Percentiles rank a stretch among this genome's conserved stretches.
These are phyloP conservation scores for Glonium stellatum DNA, from an alignment of 495 filamentous ascomycete species.

Conservation along the genomic window DNA sequence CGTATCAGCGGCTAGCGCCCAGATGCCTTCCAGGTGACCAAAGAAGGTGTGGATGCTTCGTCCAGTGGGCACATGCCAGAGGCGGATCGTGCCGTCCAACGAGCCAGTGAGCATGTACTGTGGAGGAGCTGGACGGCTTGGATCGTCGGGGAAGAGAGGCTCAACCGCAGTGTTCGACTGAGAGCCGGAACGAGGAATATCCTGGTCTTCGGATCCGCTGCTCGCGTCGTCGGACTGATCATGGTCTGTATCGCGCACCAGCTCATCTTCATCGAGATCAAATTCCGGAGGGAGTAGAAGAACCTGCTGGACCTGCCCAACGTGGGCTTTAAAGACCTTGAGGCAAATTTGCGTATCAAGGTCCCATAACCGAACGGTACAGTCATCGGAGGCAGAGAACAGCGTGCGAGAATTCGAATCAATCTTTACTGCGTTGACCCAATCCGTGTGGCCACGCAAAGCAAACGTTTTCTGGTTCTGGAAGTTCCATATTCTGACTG, in stretches of 20 bases:
- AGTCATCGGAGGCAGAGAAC: conserved; percentile 89
- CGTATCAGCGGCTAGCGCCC: conserved; percentile 87
- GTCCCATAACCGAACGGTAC: conserved; percentile 88
- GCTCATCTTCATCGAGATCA: conserved; percentile 67
- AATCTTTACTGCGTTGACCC: conserved; percentile 88
- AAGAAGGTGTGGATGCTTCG: conserved; percentile 86
- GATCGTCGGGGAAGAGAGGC: conserved; percentile 43
- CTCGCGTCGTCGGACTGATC: conserved; percentile 21
- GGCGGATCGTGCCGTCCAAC: conserved; percentile 81
- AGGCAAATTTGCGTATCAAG: conserved; percentile 74
- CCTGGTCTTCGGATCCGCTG: conserved; percentile 5
- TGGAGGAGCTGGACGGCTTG: conserved; percentile 62
- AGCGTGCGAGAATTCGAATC: conserved; percentile 75
- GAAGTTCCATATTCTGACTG: conserved; percentile 92
- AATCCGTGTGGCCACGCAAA: conserved; percentile 79
- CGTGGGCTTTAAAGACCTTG: conserved; percentile 80
- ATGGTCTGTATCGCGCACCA: conserved; percentile 35
- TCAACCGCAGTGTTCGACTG: background rate
- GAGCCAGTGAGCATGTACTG: conserved; percentile 88
- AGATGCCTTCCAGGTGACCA: conserved; percentile 92
- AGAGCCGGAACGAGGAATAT: background rate
- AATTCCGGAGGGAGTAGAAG: conserved; percentile 75
- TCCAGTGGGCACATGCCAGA: conserved; percentile 85
- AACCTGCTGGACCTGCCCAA: conserved; percentile 91
- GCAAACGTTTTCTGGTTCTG: conserved; percentile 69